phyloP scores from a whole-genome alignment of 2,329 filamentous ascomycete species.

The Ascochyta clinopodiicola region DNA sequence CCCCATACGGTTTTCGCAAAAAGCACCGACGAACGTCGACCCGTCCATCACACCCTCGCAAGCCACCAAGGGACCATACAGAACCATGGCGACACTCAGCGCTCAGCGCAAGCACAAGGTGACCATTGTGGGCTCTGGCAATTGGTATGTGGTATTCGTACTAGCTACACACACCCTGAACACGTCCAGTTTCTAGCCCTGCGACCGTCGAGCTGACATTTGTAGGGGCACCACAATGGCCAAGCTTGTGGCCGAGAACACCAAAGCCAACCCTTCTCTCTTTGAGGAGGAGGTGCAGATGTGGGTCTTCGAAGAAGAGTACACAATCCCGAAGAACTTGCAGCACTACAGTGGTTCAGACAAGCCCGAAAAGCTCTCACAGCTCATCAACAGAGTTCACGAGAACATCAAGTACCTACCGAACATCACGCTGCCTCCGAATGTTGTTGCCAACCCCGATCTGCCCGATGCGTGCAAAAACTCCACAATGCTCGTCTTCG shows the following conservation, averaged over 20 bases:
- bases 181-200: not conserved
- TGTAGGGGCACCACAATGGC: slow-evolving; percentile 94
- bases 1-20: slow-evolving; percentile 15
- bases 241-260: slow-evolving; percentile 96
- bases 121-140: slow-evolving; percentile 92
- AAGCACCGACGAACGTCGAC: slow-evolving; percentile 14
- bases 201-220: slow-evolving; percentile 19
- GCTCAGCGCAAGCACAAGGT: slow-evolving; percentile 83
- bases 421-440: slow-evolving; percentile 80
- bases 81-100: slow-evolving; percentile 57
- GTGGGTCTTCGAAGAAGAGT: slow-evolving; percentile 98
- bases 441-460: slow-evolving; percentile 84
- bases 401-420: slow-evolving; percentile 99
- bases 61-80: slow-evolving; percentile 13
- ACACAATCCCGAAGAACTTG: slow-evolving; percentile 74
- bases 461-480: slow-evolving; percentile 79
- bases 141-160: slow-evolving; percentile 70
- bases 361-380: slow-evolving; percentile 83
- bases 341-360: slow-evolving; percentile 71
- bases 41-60: slow-evolving; percentile 3
- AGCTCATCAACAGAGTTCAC: slow-evolving; percentile 88
- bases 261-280: slow-evolving; percentile 74
- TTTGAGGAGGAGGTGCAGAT: slow-evolving; percentile 94
- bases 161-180: not conserved
- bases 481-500: slow-evolving; percentile 92